Evolutionary conservation across 225 moss, liverwort and hornwort genomes (phyloP), one percentile per base, ranked within the genome.

Genomic region (Physcomitrellopsis africana): DNA sequence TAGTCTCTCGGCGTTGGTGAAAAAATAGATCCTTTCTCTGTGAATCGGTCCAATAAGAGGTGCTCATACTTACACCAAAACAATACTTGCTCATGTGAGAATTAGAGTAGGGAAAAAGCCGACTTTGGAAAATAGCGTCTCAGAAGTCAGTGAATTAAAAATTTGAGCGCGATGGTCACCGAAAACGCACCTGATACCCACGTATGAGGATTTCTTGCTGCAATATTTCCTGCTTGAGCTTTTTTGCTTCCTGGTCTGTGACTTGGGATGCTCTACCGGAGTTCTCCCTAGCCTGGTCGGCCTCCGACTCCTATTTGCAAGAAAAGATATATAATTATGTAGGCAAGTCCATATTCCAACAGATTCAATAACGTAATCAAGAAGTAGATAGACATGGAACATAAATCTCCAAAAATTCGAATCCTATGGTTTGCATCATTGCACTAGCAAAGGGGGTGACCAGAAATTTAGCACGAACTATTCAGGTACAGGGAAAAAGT

Each of bases 161-260:
- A 3, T 32, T 42, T 56, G 7, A 0, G 46, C 57, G 18, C 10
- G 11, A 0, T 47, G 26, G 44, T 17, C 48, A 37, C 48, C 37
- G 8, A 19, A 24, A 57, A 14, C 42, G 72, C 68, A 91, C 93
- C 83, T 91, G 90, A 81, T 94, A 92, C 7, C 93, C 91, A 63
- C 61, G 83, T 60, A 94, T 94, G 17, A 94, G 83, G 8, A 85
- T 83, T 85, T 94, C 88, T 75, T 94, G 89, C 46, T 92, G 89
- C 72, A 77, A 59, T 53, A 94, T 86, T 69, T 92, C 92, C 41
- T 86, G 86, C 78, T 83, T 81, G 20, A 94, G 71, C 20, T 68
- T 84, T 60, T 75, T 80, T 8, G 83, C 60, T 81, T 92, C 90
- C 37, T 82, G 83, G 60, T 83, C 60, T 63, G 82, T 89, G 56